Conservation (phyloP, 163 green algal genomes). For the Chlorella variabilis region DNA sequence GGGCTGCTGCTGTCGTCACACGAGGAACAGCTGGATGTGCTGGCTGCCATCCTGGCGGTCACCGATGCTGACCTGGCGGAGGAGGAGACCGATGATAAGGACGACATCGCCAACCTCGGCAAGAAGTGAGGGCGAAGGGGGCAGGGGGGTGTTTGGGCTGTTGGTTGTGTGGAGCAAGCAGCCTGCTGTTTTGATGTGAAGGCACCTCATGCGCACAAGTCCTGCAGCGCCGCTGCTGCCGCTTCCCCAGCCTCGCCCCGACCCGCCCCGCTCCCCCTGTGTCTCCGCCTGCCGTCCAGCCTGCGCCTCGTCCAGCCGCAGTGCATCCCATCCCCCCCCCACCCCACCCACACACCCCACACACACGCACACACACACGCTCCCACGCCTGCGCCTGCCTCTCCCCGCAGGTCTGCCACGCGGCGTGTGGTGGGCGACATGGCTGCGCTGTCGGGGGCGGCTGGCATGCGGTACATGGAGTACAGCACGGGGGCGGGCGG, state of each 20-base stretch:
- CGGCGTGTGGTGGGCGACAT: conserved; percentile 63
- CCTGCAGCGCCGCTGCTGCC: no score
- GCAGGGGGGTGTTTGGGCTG: neutral
- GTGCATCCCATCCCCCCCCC: no score
- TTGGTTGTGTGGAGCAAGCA: neutral
- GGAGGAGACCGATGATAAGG: conserved; percentile 60
- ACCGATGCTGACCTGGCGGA: conserved; percentile 66
- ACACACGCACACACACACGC: no score
- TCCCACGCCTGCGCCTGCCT: no score
- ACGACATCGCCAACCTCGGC: conserved; percentile 16
- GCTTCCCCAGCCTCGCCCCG: no score
- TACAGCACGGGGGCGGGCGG: conserved; percentile 47
- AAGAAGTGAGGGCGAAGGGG: conserved; percentile 18
- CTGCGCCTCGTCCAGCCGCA: no score
- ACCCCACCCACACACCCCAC: no score
- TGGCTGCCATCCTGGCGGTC: conserved; percentile 66
- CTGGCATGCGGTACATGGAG: conserved; percentile 70
- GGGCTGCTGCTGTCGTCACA: conserved; percentile 47
- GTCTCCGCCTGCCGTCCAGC: no score
- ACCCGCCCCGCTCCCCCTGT: no score
- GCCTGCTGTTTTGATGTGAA: no score
- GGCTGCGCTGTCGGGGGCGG: conserved; percentile 68
- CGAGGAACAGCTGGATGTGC: conserved; percentile 76
- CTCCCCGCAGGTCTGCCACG: conserved; percentile 2
- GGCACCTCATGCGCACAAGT: no score